phyloP scores from a whole-genome alignment of 1,284 basidiomycete species.

The Clitocybe nebularis region DNA sequence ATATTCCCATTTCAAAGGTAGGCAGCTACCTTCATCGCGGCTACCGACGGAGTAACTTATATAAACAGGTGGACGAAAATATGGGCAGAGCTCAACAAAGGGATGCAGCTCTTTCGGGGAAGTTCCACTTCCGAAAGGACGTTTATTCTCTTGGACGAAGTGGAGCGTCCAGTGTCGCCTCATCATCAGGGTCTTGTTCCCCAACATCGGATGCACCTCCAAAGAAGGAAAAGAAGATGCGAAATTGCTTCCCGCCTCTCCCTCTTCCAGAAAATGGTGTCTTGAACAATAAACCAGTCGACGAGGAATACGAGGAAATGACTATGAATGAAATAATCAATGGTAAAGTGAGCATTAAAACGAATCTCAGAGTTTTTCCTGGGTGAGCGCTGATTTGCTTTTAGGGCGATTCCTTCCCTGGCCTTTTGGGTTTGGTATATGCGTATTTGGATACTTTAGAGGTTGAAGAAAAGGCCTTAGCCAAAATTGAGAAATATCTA shows the following conservation, averaged over 20 bases:
- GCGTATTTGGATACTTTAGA: slow-evolving; percentile 90
- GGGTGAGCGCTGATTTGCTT: slow-evolving; percentile 5
- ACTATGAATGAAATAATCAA: slow-evolving; percentile 92
- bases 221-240: slow-evolving; percentile 59
- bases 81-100: slow-evolving; percentile 89
- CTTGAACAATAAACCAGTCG: slow-evolving; percentile 41
- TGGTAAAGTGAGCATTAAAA: slow-evolving; percentile 62
- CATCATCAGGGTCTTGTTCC: slow-evolving; percentile 50
- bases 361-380: slow-evolving; percentile 1
- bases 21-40: slow-evolving; percentile 10
- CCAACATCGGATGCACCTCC: slow-evolving; percentile 38
- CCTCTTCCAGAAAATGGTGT: slow-evolving; percentile 48
- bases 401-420: slow-evolving; percentile 72
- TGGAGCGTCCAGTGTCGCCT: slow-evolving; percentile 39
- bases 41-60: slow-evolving; percentile 5
- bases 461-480: slow-evolving; percentile 60
- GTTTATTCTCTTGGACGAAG: slow-evolving; percentile 64
- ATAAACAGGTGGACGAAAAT: slow-evolving; percentile 88
- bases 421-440: slow-evolving; percentile 81
- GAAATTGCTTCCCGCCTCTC: slow-evolving; percentile 65
- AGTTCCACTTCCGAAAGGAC: slow-evolving; percentile 90
- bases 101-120: slow-evolving; percentile 70
- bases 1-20: slow-evolving; percentile 95
- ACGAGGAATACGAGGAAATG: slow-evolving; percentile 91
- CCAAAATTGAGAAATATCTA: slow-evolving; percentile 74